Evolutionary conservation across 179 eudicot genomes (phyloP), one percentile per base, ranked within the genome.

Genomic region (Actinidia chinensis): DNA sequence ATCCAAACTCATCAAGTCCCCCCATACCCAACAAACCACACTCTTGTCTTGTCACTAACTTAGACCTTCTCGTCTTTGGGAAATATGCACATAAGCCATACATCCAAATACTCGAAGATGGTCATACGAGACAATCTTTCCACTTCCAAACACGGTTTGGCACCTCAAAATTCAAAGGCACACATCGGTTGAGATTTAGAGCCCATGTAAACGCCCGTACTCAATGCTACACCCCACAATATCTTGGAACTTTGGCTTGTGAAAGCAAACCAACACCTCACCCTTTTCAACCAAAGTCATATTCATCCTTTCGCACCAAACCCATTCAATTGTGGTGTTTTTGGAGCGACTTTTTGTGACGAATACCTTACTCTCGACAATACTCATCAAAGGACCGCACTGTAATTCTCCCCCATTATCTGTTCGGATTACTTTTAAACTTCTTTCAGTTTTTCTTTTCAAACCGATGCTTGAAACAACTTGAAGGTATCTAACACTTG

Each of bases 161-260:
- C 22, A 79, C 58, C 65, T 79, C 78, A 79, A 50, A 15, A 10
- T 79, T 4, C 42, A 73, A 73, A 13, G 76, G 42, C 13, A 63
- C 44, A 72, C 25, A 47, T 17, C 54, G 73, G 15, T 78, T 59
- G 18, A 76, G 56, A 55, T 77, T 81, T 11, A 72, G 44, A 22
- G 77, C 67, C 54, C 77, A 67, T 40, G 23, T 54, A 5, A 50
- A n/a, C n/a, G n/a, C n/a, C 65, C 3, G 71, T 63, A 69, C 36
- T 47, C 25, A 81, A 42, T 5, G 79, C 82, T 15, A 76, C 80
- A 36, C 67, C 80, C 68, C 74, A 76, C 43, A 81, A 54, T 13
- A 75, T 51, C 74, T 61, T 0, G 79, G 72, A n/a, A 71, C 54
- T n/a, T 63, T 76, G 76, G 47, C 72, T 65, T 81, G 50, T 18